Conservation (phyloP, 306 rosid species). For the Vicia villosa region DNA sequence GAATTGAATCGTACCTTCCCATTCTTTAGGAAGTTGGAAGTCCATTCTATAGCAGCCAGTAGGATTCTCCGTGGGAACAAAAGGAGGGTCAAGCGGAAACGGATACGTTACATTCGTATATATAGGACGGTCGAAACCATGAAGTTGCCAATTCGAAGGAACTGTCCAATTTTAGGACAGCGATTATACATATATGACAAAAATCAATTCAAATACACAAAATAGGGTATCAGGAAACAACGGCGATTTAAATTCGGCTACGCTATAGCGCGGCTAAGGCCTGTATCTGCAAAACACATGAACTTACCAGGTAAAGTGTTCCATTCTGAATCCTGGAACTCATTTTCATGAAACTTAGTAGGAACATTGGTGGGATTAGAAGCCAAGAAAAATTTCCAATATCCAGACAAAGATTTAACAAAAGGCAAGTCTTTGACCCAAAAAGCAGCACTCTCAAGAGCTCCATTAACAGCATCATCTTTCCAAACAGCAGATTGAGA, state of each 20-base stretch:
- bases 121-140: constrained; percentile 90
- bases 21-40: constrained; percentile 77
- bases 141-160: constrained; percentile 98
- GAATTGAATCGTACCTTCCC: constrained; percentile 67
- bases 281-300: not conserved
- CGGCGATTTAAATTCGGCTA: not conserved
- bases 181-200: constrained; percentile 35
- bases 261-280: not conserved
- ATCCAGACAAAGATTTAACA: constrained; percentile 82
- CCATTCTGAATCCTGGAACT: constrained; percentile 77
- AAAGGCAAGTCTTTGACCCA: constrained; percentile 86
- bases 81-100: constrained; percentile 85
- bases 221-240: not conserved
- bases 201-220: constrained; percentile 22
- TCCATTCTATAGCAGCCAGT: constrained; percentile 87
- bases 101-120: constrained; percentile 79
- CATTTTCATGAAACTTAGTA: constrained; percentile 53
- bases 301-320: constrained; percentile 71
- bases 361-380: constrained; percentile 71
- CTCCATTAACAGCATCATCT: constrained; percentile 74
- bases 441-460: constrained; percentile 77
- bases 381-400: constrained; percentile 86
- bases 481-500: constrained; percentile 84
- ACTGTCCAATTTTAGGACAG: constrained; percentile 60
- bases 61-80: constrained; percentile 71